Evolutionary conservation across 1,139 yeast species (phyloP), one percentile per base, ranked within the genome.

Genomic region (Debaryomyces coudertii): DNA sequence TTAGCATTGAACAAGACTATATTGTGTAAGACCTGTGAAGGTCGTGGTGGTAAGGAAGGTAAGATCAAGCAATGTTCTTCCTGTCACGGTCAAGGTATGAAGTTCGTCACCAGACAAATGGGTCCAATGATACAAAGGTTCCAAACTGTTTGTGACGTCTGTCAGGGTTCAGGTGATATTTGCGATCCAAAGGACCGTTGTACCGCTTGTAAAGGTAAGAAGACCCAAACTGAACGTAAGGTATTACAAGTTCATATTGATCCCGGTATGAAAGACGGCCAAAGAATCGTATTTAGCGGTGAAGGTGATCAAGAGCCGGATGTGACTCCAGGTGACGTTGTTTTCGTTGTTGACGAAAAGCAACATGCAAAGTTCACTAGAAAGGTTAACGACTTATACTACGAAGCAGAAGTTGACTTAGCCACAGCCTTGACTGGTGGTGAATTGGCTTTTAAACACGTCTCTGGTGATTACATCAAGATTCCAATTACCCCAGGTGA

Each of bases 61-160:
- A 79, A 90, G 51, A 95, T 92, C 57, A 87, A 87, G 77, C 83
- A 85, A 62, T 93, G 99, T 84, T 57, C 84, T 47, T 70, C 83
- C 40, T 93, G 99, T 84, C 70, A 69, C 53, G 99, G 99, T 71
- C 80, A 81, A 61, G 99, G 99, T 81, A 76, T 87, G 70, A 89
- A 84, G 71, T 87, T 93, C 58, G 87, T 92, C 58, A 90, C 97
- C 48, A 88, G 97, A 77, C 98, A 93, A 72, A 92, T 93, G 97
- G 99, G 99, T 57, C 97, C 97, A 54, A 90, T 93, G 95, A 87
- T 93, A 62, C 99, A 93, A 77, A 85, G 97, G 78, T 88, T 88
- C 83, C 99, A 93, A 76, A 85, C 96, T 35, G 85, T 84, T 48
- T 93, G 99, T 86, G 95, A 89, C 57, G 85, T 74, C 52, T 93